phyloP scores from a whole-genome alignment of 2,329 filamentous ascomycete genomes.

The Zasmidium angulare region DNA sequence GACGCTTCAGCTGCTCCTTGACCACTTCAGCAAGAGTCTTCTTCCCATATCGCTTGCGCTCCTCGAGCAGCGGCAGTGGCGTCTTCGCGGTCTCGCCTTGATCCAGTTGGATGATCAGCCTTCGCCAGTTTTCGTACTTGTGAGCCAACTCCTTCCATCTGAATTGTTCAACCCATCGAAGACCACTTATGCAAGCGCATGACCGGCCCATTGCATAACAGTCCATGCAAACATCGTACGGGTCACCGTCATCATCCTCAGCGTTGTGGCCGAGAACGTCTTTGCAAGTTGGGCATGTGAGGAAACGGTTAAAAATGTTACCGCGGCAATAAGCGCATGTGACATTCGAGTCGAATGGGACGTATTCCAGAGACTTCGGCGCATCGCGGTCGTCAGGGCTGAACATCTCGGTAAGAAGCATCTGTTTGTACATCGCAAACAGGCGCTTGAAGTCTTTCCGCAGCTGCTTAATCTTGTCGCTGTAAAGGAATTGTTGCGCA shows the following conservation, averaged over 20 bases:
- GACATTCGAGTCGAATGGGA: conserved; percentile 85
- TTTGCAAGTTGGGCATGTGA: conserved; percentile 86
- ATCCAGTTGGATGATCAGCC: conserved; percentile 72
- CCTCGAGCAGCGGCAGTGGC: conserved; percentile 69
- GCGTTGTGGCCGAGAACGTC: conserved; percentile 61
- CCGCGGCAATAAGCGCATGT: conserved; percentile 94
- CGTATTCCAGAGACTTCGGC: conserved; percentile 68
- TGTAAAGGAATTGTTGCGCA: conserved; percentile 33
- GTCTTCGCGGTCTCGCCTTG: conserved; percentile 65
- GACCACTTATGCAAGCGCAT: conserved; percentile 80
- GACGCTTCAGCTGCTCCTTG: conserved; percentile 76
- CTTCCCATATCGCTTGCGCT: conserved; percentile 64
- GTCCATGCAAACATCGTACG: conserved; percentile 97
- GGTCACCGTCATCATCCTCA: conserved; percentile 65
- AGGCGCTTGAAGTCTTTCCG: conserved; percentile 78
- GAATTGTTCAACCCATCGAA: conserved; percentile 93
- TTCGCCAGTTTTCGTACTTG: conserved; percentile 81
- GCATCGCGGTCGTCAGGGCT: conserved; percentile 57
- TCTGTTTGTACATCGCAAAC: conserved; percentile 72
- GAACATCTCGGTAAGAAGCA: conserved; percentile 86
- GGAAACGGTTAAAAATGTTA: conserved; percentile 95
- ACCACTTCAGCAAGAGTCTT: conserved; percentile 91
- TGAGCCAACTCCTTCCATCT: conserved; percentile 73
- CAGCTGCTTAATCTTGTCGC: conserved; percentile 65
- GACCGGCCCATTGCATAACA: conserved; percentile 97